Evolutionary conservation across 2,329 filamentous ascomycete species (phyloP), one percentile per base, ranked within the genome.

Genomic region (Microdochium paspali): DNA sequence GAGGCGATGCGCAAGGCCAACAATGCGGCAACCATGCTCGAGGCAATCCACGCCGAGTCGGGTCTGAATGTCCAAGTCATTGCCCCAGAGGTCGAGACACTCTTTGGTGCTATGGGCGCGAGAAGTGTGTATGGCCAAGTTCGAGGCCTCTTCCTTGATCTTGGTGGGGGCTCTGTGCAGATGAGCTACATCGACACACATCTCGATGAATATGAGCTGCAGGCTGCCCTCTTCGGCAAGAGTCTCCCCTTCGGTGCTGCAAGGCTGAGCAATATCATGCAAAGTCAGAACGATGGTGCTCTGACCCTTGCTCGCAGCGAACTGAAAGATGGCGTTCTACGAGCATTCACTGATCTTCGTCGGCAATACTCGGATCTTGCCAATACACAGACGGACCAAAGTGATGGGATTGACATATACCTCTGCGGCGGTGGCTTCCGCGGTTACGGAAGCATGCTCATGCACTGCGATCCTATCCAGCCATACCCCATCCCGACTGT

Each of bases 381-480:
- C 15, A 24, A 44, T 7, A 59, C 66, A 12, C 66, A 72, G 15
- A 63, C 82, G 5, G 35, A 48, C 21, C 51, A 51, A 7, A 42
- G 51, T 10, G 70, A 69, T 1, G 76, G 76, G 4, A 72, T 90
- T 49, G 80, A 85, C 28, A 71, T 95, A 9, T 95, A 90, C 61
- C 80, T 96, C 49, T 95, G 87, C 52, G 90, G 90, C 40, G 90
- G 90, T 23, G 90, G 90, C 0, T 95, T 95, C 61, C 75, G 90
- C 30, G 90, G 90, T 15, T 95, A 94, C 73, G 90, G 90, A 6
- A 94, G 88, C 64, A 82, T 95, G 59, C 73, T 95, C 46, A 90
- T 95, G 85, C 82, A 85, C 60, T 77, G 79, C 54, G 86, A 91
- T 57, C 66, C 71, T 5, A 77, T 88, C 40, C 71, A 76, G 47